Percentiles rank a stretch among this genome's conserved stretches.
Evolutionary conservation across 2,329 filamentous ascomycete genomes (phyloP).

Genomic region (Fusarium goolgardi): DNA sequence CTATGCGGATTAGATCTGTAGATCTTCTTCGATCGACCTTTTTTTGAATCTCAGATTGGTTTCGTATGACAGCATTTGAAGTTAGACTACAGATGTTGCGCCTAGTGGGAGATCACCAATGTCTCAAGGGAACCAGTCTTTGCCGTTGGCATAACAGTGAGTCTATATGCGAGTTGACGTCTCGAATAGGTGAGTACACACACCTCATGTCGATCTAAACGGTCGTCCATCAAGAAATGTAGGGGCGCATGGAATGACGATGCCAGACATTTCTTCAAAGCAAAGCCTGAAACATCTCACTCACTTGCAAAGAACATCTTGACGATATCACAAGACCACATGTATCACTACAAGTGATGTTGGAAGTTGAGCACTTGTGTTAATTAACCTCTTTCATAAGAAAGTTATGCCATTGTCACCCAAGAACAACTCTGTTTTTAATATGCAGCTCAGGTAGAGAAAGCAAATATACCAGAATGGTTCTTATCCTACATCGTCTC

Average conservation of each 20-base stretch:
- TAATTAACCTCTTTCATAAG: background rate
- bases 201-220: background rate
- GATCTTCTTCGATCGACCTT: constrained; percentile 5
- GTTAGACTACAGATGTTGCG: constrained; percentile 2
- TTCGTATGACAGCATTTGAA: constrained; percentile 4
- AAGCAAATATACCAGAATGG: background rate
- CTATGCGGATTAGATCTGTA: constrained; percentile 6
- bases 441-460: no score
- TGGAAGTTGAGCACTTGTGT: background rate
- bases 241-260: background rate
- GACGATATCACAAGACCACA: background rate
- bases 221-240: background rate
- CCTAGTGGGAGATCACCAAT: constrained; percentile 2
- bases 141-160: constrained; percentile 15
- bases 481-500: background rate
- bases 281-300: background rate
- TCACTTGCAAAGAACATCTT: background rate
- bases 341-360: no score
- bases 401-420: background rate
- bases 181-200: background rate
- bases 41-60: constrained; percentile 2
- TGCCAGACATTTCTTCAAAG: background rate
- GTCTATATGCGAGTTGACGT: background rate
- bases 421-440: background rate
- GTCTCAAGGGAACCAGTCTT: constrained; percentile 9